Evolutionary conservation across 2,329 filamentous ascomycete genomes (phyloP).

Genomic region (Paracoccidioides lutzii): DNA sequence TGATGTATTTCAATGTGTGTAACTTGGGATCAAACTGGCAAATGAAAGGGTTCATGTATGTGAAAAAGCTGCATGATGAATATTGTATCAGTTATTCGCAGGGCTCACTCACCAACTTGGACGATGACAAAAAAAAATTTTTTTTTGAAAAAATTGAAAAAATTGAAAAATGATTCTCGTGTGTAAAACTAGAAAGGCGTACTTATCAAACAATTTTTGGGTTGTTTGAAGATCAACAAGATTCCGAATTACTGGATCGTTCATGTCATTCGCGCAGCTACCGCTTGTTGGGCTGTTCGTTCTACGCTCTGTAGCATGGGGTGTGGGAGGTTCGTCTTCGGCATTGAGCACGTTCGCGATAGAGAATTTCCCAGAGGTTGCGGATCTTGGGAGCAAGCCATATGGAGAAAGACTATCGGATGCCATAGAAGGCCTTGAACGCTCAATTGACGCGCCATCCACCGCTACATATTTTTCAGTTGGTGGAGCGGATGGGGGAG

Average conservation of each 20-base stretch:
- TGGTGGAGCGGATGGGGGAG: neutral
- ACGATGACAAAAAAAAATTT: neutral
- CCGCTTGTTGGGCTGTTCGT: neutral
- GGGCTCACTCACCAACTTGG: neutral
- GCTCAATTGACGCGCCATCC: neutral
- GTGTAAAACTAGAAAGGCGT: neutral
- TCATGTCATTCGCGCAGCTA: conserved; percentile 7
- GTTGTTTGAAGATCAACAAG: conserved; percentile 18
- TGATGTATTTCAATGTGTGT: conserved; percentile 28
- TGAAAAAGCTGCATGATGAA: conserved; percentile 22
- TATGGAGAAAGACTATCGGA: conserved; percentile 11
- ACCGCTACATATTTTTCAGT: neutral
- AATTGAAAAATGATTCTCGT: neutral
- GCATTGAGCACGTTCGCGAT: conserved; percentile 14
- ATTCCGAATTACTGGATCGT: conserved; percentile 19
- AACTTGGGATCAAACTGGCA: conserved; percentile 28
- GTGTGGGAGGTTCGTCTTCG: conserved; percentile 7
- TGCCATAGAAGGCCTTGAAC: conserved; percentile 1
- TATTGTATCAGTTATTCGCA: neutral
- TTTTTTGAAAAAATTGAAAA: neutral
- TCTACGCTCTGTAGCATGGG: conserved; percentile 1
- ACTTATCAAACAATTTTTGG: conserved; percentile 21
- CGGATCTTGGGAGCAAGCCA: conserved; percentile 13
- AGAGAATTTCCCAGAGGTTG: conserved; percentile 16
- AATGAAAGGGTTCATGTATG: conserved; percentile 30